These are phyloP conservation scores for Tuber umbilicatum DNA, from an alignment of 495 filamentous ascomycete species.

Conservation along the genomic window DNA sequence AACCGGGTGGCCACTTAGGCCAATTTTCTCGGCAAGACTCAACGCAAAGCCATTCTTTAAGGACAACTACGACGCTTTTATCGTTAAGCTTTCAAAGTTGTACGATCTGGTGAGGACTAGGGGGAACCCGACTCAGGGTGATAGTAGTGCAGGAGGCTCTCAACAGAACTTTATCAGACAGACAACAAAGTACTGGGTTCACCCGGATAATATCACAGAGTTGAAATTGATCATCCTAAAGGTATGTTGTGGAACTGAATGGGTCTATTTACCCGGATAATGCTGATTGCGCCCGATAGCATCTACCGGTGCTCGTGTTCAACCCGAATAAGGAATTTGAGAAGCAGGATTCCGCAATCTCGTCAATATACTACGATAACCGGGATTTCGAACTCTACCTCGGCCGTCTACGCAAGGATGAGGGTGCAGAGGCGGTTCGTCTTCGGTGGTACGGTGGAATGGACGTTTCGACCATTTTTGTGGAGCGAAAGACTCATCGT, in stretches of 20 bases:
- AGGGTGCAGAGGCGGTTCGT: constrained; percentile 94
- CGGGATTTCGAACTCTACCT: constrained; percentile 88
- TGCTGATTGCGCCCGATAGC: constrained; percentile 46
- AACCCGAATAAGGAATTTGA: constrained; percentile 97
- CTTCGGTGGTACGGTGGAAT: constrained; percentile 97
- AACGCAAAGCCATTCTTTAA: constrained; percentile 97
- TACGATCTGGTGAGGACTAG: constrained; percentile 91
- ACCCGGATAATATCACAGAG: constrained; percentile 97
- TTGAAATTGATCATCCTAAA: constrained; percentile 95
- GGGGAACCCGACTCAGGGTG: constrained; percentile 85
- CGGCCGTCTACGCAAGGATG: constrained; percentile 91
- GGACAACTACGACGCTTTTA: constrained; percentile 94
- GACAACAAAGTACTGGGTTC: constrained; percentile 99
- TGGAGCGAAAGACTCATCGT: constrained; percentile 95
- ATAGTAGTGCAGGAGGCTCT: constrained; percentile 78
- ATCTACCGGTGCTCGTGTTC: constrained; percentile 94
- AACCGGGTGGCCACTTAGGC: constrained; percentile 87
- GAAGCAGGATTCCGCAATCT: constrained; percentile 79
- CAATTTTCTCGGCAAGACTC: constrained; percentile 85
- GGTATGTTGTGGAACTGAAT: constrained; percentile 41
- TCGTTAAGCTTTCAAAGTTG: constrained; percentile 89
- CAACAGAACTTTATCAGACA: constrained; percentile 96
- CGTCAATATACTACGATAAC: constrained; percentile 98
- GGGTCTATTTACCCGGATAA: background rate
- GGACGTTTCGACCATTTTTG: constrained; percentile 88